These are phyloP conservation scores for Talaromyces nanjingensis DNA, from an alignment of 495 filamentous ascomycete genomes.

Conservation along the genomic window DNA sequence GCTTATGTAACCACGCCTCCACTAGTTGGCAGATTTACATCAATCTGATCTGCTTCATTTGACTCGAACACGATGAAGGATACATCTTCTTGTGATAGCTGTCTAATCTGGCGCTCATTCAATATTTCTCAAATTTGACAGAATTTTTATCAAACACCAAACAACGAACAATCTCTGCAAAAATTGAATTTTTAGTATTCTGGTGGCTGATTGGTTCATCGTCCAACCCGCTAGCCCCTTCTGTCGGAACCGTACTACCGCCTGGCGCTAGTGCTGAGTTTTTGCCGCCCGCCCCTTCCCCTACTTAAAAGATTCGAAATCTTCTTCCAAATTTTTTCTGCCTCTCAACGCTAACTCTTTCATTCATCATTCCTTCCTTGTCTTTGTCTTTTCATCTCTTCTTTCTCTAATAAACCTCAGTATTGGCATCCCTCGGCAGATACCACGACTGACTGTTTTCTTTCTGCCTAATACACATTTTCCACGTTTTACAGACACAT, in stretches of 20 bases:
- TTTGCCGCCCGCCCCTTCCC: constrained; percentile 3
- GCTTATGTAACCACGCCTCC: background rate
- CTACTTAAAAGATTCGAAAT: constrained; percentile 3
- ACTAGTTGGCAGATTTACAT: background rate
- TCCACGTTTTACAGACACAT: constrained; percentile 8
- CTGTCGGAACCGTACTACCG: background rate
- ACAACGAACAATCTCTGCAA: background rate
- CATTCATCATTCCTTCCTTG: constrained; percentile 15
- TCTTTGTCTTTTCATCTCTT: constrained; percentile 15
- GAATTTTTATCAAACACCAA: background rate
- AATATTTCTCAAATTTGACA: background rate
- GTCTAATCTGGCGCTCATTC: no score
- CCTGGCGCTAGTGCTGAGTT: background rate
- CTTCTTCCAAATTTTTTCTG: constrained; percentile 18
- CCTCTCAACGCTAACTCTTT: constrained; percentile 14
- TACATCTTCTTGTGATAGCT: background rate
- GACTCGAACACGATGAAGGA: background rate
- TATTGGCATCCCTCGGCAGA: constrained; percentile 20
- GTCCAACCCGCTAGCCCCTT: background rate
- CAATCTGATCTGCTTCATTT: background rate
- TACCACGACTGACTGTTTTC: constrained; percentile 12
- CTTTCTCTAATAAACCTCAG: constrained; percentile 16
- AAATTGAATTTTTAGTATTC: background rate
- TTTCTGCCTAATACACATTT: constrained; percentile 15
- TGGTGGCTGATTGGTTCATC: background rate